These are phyloP conservation scores for Penicillium sp. DNA, from an alignment of 2,329 filamentous ascomycete species.

Conservation along the genomic window DNA sequence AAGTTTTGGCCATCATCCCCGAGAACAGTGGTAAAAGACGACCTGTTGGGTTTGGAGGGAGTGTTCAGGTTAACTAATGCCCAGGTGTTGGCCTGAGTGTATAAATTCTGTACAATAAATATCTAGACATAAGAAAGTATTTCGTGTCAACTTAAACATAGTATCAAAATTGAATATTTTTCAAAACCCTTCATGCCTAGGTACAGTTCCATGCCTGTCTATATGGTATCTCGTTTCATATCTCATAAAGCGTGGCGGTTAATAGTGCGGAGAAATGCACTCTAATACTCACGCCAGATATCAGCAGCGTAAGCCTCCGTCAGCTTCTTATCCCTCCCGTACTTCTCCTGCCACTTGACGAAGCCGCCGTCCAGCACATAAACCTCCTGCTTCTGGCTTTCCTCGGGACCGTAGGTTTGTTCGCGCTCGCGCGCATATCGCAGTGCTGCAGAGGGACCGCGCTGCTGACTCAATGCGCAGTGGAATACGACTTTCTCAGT, in stretches of 20 bases:
- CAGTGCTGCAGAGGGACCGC: slow-evolving; percentile 79
- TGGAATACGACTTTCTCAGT: slow-evolving; percentile 89
- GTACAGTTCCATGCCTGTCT: not conserved
- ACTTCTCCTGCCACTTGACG: slow-evolving; percentile 78
- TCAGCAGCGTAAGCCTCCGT: slow-evolving; percentile 83
- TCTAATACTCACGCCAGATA: slow-evolving; percentile 63
- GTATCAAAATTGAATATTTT: not conserved
- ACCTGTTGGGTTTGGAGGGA: slow-evolving; percentile 89
- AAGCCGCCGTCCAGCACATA: slow-evolving; percentile 82
- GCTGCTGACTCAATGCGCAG: slow-evolving; percentile 85
- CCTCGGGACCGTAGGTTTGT: slow-evolving; percentile 43
- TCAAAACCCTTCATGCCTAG: not conserved
- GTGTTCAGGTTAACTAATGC: slow-evolving; percentile 28
- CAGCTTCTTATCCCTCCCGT: slow-evolving; percentile 68
- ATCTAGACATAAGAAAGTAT: not conserved
- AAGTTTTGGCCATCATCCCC: slow-evolving; percentile 84
- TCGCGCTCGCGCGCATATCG: slow-evolving; percentile 65
- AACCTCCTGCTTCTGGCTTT: slow-evolving; percentile 60
- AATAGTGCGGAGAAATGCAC: not conserved
- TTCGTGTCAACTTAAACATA: not conserved
- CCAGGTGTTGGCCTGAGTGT: not conserved
- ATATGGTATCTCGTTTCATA: slow-evolving; percentile 17
- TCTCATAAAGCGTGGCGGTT: slow-evolving; percentile 9
- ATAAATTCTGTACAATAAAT: slow-evolving; percentile 6
- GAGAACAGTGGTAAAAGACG: slow-evolving; percentile 67